These are phyloP conservation scores for Theobroma grandiflorum DNA, from an alignment of 441 rosid genomes.

Conservation along the genomic window DNA sequence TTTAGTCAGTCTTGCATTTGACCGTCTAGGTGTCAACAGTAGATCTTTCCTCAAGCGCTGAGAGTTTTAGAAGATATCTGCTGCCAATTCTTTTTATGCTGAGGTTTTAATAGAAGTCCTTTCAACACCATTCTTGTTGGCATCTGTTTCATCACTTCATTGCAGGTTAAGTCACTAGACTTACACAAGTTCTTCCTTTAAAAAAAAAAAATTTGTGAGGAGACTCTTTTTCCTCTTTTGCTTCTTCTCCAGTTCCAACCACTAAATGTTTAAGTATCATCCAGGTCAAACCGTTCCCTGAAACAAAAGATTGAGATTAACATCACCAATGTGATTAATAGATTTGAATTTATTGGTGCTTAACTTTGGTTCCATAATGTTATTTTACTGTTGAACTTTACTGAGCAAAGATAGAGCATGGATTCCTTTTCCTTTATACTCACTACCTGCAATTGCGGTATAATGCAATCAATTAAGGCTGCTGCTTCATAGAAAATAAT, in stretches of 20 bases:
- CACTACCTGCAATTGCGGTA: background rate
- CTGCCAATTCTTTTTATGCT: too few relatives aligned
- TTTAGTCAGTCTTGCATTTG: background rate
- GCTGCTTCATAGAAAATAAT: background rate
- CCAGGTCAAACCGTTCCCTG: background rate
- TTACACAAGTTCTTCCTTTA: too few relatives aligned
- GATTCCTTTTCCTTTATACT: background rate
- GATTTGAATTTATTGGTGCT: background rate
- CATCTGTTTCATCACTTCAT: too few relatives aligned
- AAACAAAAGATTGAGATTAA: background rate
- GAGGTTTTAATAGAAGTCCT: too few relatives aligned
- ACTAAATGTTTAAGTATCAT: background rate
- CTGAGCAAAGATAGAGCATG: background rate
- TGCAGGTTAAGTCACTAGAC: too few relatives aligned
- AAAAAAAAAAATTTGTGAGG: too few relatives aligned
- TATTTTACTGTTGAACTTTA: background rate
- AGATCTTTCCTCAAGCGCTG: too few relatives aligned
- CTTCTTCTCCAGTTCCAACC: background rate
- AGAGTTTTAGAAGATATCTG: too few relatives aligned
- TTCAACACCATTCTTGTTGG: too few relatives aligned
- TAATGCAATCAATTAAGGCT: background rate
- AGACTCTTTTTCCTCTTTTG: too few relatives aligned
- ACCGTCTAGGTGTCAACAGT: background rate
- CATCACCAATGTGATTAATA: background rate
- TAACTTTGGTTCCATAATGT: constrained; percentile 11